These are phyloP conservation scores for Alnus rubra DNA, from an alignment of 306 rosid species.

Conservation along the genomic window DNA sequence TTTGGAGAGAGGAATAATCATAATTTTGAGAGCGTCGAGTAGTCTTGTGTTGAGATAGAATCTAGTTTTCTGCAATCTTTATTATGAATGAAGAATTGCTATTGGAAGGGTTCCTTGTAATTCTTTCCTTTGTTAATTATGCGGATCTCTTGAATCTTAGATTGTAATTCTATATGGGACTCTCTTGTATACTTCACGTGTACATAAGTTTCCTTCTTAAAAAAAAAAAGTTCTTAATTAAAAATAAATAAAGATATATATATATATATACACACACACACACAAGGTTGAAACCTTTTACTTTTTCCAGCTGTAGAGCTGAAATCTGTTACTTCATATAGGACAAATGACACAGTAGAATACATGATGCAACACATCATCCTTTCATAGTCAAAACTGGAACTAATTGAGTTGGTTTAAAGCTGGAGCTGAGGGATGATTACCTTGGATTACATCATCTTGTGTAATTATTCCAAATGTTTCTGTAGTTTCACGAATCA, in stretches of 20 bases:
- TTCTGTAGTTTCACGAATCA: constrained; percentile 89
- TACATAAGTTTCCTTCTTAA: background rate
- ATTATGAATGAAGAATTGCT: background rate
- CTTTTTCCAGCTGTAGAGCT: background rate
- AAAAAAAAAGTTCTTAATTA: background rate
- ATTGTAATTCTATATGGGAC: background rate
- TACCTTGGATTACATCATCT: constrained; percentile 67
- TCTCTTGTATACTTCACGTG: background rate
- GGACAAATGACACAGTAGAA: background rate
- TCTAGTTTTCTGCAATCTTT: background rate
- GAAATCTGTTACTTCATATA: background rate
- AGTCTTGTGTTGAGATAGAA: background rate
- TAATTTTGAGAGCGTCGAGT: background rate
- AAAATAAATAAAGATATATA: background rate
- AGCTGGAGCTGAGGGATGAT: constrained; percentile 13
- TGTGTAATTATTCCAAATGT: constrained; percentile 72
- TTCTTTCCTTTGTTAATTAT: background rate
- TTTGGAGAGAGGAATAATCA: background rate
- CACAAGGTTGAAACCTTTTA: background rate
- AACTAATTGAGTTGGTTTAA: constrained; percentile 18
- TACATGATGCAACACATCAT: background rate
- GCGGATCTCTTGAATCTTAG: no score
- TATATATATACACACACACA: background rate
- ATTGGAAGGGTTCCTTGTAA: background rate
- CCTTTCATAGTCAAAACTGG: constrained; percentile 5